Base-by-base conservation (phyloP, 148 eudicot species). In the Rhododendron henanense region DNA sequence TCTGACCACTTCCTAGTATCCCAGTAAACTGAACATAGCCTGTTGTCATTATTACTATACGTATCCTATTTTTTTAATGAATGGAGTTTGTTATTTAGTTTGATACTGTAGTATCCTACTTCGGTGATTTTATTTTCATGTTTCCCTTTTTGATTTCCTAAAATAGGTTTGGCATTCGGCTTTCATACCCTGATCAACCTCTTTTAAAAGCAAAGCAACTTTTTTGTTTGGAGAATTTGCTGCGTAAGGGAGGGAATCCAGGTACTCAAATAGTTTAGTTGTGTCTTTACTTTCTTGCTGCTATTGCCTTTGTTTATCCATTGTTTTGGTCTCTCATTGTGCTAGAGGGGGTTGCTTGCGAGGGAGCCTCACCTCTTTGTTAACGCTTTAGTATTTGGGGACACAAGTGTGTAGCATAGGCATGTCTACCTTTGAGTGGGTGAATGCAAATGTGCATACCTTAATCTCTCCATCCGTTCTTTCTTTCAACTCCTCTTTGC, bases 121-220 rank as follows among this genome's bases (percentile, higher is more conserved):
- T 10, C 39, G 39, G 3, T 44, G 41, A 15, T 45, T 81, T 35
- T 21, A 44, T 16, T 61, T 41, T 23, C 81, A 53, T 23, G 53
- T 16, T 35, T 53, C 48, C 47, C 71, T 63, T 74, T 45, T 37
- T 74, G 13, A 25, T 61, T 78, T 48, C 59, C 48, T 75, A 15
- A 51, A 85, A 74, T 90, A 96, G 99, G 91, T 91, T 87, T 87
- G 84, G 76, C 59, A 88, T 92, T 89, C 89, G 88, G 75, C 93
- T 95, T 73, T 84, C 57, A 50, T 87, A 93, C 90, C 98, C 98
- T 53, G 88, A 90, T 57, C 99, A 97, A 74, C 98, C 98, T 84
- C 93, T 97, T 83, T 86, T 97, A 84, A 92, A 88, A 91, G 99
- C 91, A 47, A 97, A 97, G 87, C 98, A 95, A 86, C 98, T 97